phyloP scores from a whole-genome alignment of 2,329 filamentous ascomycete species.

The Pyricularia sp. region DNA sequence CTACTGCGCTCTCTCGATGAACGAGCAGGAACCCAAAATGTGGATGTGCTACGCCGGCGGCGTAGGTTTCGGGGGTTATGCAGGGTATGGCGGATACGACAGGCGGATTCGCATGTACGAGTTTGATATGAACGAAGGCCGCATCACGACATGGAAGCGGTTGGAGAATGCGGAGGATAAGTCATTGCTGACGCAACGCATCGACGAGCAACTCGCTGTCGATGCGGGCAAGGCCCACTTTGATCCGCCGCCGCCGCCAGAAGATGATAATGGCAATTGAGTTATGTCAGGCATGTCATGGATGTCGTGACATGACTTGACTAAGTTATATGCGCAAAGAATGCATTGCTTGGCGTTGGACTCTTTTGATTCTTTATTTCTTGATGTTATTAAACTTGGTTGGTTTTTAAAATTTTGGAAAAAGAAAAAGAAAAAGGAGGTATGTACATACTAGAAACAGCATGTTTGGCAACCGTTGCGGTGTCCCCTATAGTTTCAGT shows the following conservation, averaged over 20 bases:
- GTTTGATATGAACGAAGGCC: constrained; percentile 79
- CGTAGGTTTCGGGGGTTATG: constrained; percentile 87
- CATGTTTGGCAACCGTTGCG: not conserved
- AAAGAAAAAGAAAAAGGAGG: not conserved
- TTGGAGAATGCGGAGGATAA: constrained; percentile 52
- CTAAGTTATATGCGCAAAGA: not conserved
- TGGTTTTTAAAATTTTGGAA: not conserved
- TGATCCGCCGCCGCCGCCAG: constrained; percentile 1
- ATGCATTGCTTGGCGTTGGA: constrained; percentile 6
- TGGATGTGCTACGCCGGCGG: constrained; percentile 99
- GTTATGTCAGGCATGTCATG: not conserved
- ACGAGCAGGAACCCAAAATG: constrained; percentile 48
- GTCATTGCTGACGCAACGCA: constrained; percentile 21
- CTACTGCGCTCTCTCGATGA: constrained; percentile 65
- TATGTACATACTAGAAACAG: not conserved
- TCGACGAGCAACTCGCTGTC: constrained; percentile 55
- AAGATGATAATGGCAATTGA: constrained; percentile 11
- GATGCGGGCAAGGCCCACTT: constrained; percentile 37
- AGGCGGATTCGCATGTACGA: constrained; percentile 82
- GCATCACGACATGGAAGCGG: constrained; percentile 86
- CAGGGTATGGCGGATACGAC: constrained; percentile 74
- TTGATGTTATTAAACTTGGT: not conserved
- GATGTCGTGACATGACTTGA: constrained; percentile 4
- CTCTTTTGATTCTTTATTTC: constrained; percentile 1
- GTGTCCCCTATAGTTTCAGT: not conserved